Evolutionary conservation across 2,329 filamentous ascomycete genomes (phyloP), one percentile per base, ranked within the genome.

Genomic region (Paraconiothyrium brasiliense): DNA sequence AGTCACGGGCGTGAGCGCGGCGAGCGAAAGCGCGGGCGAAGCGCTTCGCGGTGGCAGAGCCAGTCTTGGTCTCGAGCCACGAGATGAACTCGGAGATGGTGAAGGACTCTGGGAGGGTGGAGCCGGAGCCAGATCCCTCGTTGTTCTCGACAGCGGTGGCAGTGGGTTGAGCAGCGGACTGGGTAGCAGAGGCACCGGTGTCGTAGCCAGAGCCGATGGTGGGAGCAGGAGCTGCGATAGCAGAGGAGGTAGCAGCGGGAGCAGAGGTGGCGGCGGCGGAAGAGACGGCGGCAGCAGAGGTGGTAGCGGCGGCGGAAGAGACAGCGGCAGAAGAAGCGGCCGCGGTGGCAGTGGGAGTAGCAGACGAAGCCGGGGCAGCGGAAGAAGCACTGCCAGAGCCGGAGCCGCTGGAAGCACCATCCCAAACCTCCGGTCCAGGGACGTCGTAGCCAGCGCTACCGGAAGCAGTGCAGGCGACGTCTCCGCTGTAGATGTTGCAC

Each of bases 401-500:
- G 69, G 67, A 27, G 63, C 67, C 27, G 59, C 64, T 46, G 66
- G 61, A 54, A 35, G 74, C 75, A 54, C 75, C 73, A 54, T 70
- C 65, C 68, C 77, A 81, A 58, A 81, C 75, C 13, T 68, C 69
- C 54, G 72, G 72, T 22, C 72, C 72, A 37, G 81, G 81, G 58
- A 80, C 78, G 10, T 76, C 75, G 74, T 83, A 83, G 20, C 71
- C 74, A 58, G 63, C 64, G 56, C 43, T 56, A 20, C 54, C 54
- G 20, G 34, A 30, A 27, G 54, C 54, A 56, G 54, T 56, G 54
- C 54, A 56, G 4, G n/a, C 10, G 30, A 56, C 43, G 20, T 74
- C 61, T 54, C 60, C 49, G 48, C 62, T 62, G 72, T 83, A 81
- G 67, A 82, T 74, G 70, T 81, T 76, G 75, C 82, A 81, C 14